Evolutionary conservation across 2,329 filamentous ascomycete genomes (phyloP), one percentile per base, ranked within the genome.

Genomic region (Cordyceps sp.): DNA sequence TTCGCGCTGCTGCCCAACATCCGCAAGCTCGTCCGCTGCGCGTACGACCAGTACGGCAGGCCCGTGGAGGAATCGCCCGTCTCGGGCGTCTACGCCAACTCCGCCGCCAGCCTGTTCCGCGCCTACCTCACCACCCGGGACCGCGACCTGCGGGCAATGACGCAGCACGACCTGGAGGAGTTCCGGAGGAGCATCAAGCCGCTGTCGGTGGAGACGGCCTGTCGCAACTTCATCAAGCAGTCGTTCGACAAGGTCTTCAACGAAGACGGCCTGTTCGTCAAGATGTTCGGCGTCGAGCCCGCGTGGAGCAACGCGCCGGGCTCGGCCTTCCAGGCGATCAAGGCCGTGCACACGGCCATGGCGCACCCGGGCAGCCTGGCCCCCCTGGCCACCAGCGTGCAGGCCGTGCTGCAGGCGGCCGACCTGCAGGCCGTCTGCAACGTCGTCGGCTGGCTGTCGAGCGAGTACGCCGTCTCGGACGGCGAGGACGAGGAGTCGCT

Each of bases 181-280:
- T 71, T 69, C 43, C 61, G 58, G 27, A 62, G 61, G 33, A 67
- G 71, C 36, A 51, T 52, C 19, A 70, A 66, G 36, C 59, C 52
- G 8, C 44, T 53, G 1, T 64, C 62, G 3, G 42, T 63, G 2
- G 69, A 73, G 42, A 68, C 67, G 3, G 69, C 67, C 4, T 61
- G 61, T 12, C 58, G 69, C 19, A 73, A 69, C 40, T 69, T 62
- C 33, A 59, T 73, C 38, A 73, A 73, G 44, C 69, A 73, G 45
- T 63, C 58, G 33, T 72, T 73, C 34, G 69, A 74, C 42, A 60
- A 66, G 18, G 61, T 68, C 3, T 68, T 64, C 41, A 62, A 64
- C 35, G 69, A 74, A 42, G 58, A 62, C 18, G 55, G 50, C 15
- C 46, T 74, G 3, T 71, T 74, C 36, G 44, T 55, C 21, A 66